A percentile compares a stretch with the other conserved stretches of the same genome.
These are phyloP conservation scores for Aquilaria malaccensis DNA, from an alignment of 345 rosid genomes.

Conservation along the genomic window DNA sequence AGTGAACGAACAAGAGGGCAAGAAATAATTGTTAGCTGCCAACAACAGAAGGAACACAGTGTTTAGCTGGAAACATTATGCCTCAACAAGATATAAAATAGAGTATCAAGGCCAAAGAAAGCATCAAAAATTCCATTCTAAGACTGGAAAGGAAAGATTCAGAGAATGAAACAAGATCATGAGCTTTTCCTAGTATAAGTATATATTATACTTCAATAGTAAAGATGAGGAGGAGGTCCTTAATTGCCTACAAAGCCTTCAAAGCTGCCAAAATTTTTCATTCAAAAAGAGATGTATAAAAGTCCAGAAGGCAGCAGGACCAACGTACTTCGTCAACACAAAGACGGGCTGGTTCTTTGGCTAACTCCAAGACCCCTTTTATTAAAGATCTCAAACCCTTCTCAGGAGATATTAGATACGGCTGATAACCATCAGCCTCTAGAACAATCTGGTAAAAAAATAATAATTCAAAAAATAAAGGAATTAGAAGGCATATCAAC, in stretches of 20 bases:
- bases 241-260: background rate
- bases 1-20: background rate
- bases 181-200: background rate
- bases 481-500: slow-evolving; percentile 1
- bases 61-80: background rate
- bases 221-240: background rate
- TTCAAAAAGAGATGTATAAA: background rate
- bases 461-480: background rate
- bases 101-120: too few relatives aligned
- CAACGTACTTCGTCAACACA: slow-evolving; percentile 74
- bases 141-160: background rate
- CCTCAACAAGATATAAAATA: too few relatives aligned
- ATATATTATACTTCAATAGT: background rate
- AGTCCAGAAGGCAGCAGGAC: background rate
- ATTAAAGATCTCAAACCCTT: slow-evolving; percentile 77
- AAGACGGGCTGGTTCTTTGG: slow-evolving; percentile 68
- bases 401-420: slow-evolving; percentile 83
- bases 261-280: background rate
- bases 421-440: slow-evolving; percentile 88
- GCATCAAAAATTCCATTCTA: background rate
- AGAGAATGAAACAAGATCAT: background rate
- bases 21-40: slow-evolving; percentile 5
- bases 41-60: slow-evolving; percentile 5
- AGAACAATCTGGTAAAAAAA: slow-evolving; percentile 44
- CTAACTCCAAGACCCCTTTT: slow-evolving; percentile 67